These are phyloP conservation scores for Dothideomycetidae sp. DNA, from an alignment of 2,329 filamentous ascomycete genomes.

Conservation along the genomic window DNA sequence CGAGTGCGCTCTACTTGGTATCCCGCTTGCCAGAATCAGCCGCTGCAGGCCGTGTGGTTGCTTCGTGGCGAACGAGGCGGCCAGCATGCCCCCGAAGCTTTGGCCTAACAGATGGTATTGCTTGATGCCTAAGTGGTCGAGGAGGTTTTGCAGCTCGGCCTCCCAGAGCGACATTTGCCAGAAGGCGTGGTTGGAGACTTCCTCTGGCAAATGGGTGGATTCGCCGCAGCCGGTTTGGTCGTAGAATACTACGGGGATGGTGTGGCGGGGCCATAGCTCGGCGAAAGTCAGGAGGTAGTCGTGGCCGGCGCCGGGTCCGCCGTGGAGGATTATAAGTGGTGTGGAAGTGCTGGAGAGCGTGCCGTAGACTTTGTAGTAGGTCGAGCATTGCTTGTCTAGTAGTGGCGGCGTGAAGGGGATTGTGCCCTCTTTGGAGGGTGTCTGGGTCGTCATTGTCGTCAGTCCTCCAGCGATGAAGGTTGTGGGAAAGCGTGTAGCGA, in stretches of 20 bases:
- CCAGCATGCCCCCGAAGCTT: slow-evolving; percentile 41
- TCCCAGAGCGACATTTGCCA: slow-evolving; percentile 36
- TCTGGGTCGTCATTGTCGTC: too few species aligned
- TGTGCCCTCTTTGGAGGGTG: slow-evolving; percentile 16
- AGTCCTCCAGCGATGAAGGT: too few species aligned
- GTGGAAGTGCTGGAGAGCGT: slow-evolving; percentile 17
- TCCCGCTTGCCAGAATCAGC: too few species aligned
- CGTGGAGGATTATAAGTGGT: slow-evolving; percentile 29
- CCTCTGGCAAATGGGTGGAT: slow-evolving; percentile 35
- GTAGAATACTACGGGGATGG: slow-evolving; percentile 37
- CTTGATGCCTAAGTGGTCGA: slow-evolving; percentile 27
- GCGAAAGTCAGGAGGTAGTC: slow-evolving; percentile 25
- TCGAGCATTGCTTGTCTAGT: slow-evolving; percentile 24
- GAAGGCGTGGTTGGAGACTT: slow-evolving; percentile 31
- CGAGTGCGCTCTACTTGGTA: too few species aligned
- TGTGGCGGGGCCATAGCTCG: slow-evolving; percentile 22
- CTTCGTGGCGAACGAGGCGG: slow-evolving; percentile 27
- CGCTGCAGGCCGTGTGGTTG: slow-evolving; percentile 25
- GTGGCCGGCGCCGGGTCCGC: slow-evolving; percentile 31
- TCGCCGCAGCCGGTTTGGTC: slow-evolving; percentile 39
- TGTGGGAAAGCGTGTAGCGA: too few species aligned
- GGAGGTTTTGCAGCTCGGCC: slow-evolving; percentile 36
- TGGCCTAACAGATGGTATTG: slow-evolving; percentile 35
- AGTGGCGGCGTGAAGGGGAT: slow-evolving; percentile 20
- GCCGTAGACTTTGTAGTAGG: slow-evolving; percentile 27